Evolutionary conservation across 2,329 filamentous ascomycete genomes (phyloP), one percentile per base, ranked within the genome.

Genomic region (Aspergillus felis): DNA sequence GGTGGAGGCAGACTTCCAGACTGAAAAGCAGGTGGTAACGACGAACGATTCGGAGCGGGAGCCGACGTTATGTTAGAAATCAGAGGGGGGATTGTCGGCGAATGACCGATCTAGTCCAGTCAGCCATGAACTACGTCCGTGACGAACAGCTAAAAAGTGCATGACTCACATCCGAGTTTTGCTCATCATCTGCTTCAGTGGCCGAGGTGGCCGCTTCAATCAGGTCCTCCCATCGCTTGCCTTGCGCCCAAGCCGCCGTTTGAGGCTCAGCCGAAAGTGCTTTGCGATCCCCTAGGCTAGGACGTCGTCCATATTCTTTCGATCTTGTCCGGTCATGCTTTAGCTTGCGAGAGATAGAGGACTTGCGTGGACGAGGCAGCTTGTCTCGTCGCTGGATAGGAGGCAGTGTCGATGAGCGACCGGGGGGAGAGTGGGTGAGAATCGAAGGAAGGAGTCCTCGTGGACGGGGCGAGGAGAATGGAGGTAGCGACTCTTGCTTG

Each of bases 141-240:
- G 32, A 38, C 6, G 14, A 17, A 38, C 14, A 38, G 32, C 32
- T 12, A 38, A 17, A 17, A 38, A 38, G 32, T 17, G 14, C 32
- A n/a, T 12, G 24, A 72, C 91, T 95, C 71, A 93, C 85, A 74
- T 96, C 92, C 70, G 84, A 79, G 64, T 92, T 90, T 70, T 81
- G 77, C 63, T 94, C 92, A 72, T 96, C 91, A 70, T 94, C 84
- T 67, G 88, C 93, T 77, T 96, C 92, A 3, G 91, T 95, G 28
- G 92, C 92, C 60, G 91, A 96, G 32, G 93, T 92, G 55, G 90
- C 93, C 53, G 93, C 93, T 75, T 97, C 92, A 63, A 97, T 95
- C 59, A 97, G 82, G 74, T 97, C 93, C 75, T 96, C 91, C 94
- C 93, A 97, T 68, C 93, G 84, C 78, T 94, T 96, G 63, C 91